Evolutionary conservation across 176 grass and related monocot species (phyloP), one percentile per base, ranked within the genome.

Genomic region (bread wheat (Triticum aestivum)): DNA sequence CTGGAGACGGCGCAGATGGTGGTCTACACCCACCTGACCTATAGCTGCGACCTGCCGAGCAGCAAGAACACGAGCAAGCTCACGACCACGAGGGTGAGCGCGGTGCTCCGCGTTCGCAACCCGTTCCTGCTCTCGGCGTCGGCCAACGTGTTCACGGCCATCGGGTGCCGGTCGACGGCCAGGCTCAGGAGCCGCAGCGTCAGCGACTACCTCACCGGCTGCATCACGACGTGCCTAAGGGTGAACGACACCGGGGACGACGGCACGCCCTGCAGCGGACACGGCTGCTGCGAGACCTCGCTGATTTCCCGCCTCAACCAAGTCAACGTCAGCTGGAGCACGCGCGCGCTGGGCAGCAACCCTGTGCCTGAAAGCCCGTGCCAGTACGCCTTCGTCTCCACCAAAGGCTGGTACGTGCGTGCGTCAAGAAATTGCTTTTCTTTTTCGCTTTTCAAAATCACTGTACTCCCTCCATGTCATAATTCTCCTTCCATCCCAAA

Each of bases 41-140:
- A 14, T 0, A 49, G 12, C 45, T 49, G 39, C 0, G 2, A 0
- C 9, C 0, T 4, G 0, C 42, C 42, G 10, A 0, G 42, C 42
- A 44, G 41, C 11, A 45, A 12, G 9, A 42, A 42, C 39, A 42
- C 39, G 39, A 42, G 39, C 39, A 41, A 41, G 39, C 39, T 0
- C 39, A 41, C 39, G 39, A 41, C 0, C 39, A 42, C 39, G 39
- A 42, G 39, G 39, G 39, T 42, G 39, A 42, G 39, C 2, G 39
- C 39, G 39, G 39, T 42, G 39, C 39, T 42, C 39, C 39, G 39
- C 10, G 10, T 72, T 21, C 2, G 0, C 37, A 20, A 0, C 9
- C 20, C 37, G 10, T 72, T 44, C 37, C 38, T 73, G 21, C 2
- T 73, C 38, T 73, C 69, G 5, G 11, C 69, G 10, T 23, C 69